Evolutionary conservation across 768 basidiomycete genomes (phyloP), one percentile per base, ranked within the genome.

Genomic region (Phlebiopsis gigantea): DNA sequence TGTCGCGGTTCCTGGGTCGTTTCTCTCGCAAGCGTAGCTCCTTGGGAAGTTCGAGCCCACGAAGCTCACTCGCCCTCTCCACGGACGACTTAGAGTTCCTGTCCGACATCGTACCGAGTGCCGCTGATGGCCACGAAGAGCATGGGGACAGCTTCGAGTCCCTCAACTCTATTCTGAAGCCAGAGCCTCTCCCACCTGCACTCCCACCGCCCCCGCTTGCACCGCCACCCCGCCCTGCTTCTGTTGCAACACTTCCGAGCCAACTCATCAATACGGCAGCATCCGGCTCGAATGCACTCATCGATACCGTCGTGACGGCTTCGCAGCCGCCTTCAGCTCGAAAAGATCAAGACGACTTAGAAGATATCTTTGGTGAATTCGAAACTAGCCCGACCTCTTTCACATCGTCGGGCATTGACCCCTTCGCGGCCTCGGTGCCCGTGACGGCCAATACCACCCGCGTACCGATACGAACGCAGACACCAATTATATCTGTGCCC

Each of bases 51-150:
- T 56, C 73, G 47, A 77, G 62, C 53, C 70, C 72, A 29, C 75
- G 75, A 46, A 78, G 77, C 50, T 83, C 87, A 28, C 68, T 94
- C 30, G 80, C 90, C 12, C 76, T 95, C 17, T 90, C 90, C 15
- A 75, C 81, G 1, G 84, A 90, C 57, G 93, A 96, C 67, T 75
- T 96, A 26, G 87, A 91, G 61, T 94, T 88, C 66, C 76, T 96
- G 19, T 82, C 81, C 30, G 88, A 85, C 66, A 76, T 74, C 55
- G 86, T 81, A 9, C 85, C 87, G 3, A 79, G 78, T 60, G 77
- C 76, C 10, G 66, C 62, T 48, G 80, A 82, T 55, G 76, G 71
- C 15, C 59, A 60, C 15, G 69, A 70, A 4, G 71, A 71, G 19
- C 66, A 70, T 17, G 69, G 72, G 12, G 69, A 65, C 22, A 57